Conservation (phyloP, 495 filamentous ascomycete genomes). For the Parathielavia hyrcaniae region DNA sequence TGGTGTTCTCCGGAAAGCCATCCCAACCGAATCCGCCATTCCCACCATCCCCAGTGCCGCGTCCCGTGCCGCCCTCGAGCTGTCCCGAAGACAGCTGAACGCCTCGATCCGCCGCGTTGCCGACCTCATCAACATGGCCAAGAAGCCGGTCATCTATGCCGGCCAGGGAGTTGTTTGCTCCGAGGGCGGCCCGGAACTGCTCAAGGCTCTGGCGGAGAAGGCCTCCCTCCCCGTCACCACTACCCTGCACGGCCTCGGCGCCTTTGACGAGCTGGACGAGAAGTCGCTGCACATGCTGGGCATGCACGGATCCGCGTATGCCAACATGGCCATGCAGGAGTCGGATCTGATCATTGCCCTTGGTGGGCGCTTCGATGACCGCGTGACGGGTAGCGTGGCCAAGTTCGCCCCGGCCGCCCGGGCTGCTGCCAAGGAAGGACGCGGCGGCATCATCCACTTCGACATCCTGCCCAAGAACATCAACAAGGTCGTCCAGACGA, state of each 20-base stretch:
- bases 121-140: slow-evolving; percentile 62
- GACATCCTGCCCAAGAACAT: slow-evolving; percentile 83
- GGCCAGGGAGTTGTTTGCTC: slow-evolving; percentile 62
- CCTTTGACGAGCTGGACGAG: slow-evolving; percentile 69
- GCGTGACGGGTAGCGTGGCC: slow-evolving; percentile 57
- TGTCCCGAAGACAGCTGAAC: slow-evolving; percentile 53
- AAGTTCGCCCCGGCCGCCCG: slow-evolving; percentile 66
- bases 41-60: slow-evolving; percentile 65
- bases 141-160: slow-evolving; percentile 72
- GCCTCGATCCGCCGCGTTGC: slow-evolving; percentile 58
- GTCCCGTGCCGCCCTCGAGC: slow-evolving; percentile 55
- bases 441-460: slow-evolving; percentile 75
- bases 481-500: slow-evolving; percentile 79
- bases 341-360: slow-evolving; percentile 73
- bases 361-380: slow-evolving; percentile 71
- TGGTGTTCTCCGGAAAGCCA: slow-evolving; percentile 57
- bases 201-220: slow-evolving; percentile 65
- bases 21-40: slow-evolving; percentile 58
- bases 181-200: slow-evolving; percentile 58
- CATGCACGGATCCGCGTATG: slow-evolving; percentile 75
- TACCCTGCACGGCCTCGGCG: slow-evolving; percentile 69
- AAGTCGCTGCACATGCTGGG: slow-evolving; percentile 78
- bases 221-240: slow-evolving; percentile 71
- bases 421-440: slow-evolving; percentile 59
- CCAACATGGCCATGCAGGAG: slow-evolving; percentile 74